Percentiles rank a stretch among this genome's conserved stretches.
Conservation (phyloP, 257 asterid genomes). For the Lavandula angustifolia region DNA sequence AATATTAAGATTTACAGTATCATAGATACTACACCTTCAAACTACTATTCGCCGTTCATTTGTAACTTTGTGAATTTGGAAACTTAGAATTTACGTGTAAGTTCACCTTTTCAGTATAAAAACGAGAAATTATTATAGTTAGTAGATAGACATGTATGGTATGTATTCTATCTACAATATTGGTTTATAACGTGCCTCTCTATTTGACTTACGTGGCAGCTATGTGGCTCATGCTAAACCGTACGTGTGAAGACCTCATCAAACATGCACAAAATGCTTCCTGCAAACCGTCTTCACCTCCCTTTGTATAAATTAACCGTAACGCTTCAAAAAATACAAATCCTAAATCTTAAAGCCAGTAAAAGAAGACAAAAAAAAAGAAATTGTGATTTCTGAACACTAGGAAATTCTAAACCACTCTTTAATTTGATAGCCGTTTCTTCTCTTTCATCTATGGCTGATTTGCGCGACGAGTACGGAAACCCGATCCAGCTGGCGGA, state of each 20-base stretch:
- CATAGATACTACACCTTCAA: too few relatives aligned
- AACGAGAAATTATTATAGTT: too few relatives aligned
- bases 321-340: not conserved
- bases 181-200: conserved; percentile 22
- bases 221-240: conserved; percentile 16
- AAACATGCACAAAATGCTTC: conserved; percentile 50
- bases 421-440: too few relatives aligned
- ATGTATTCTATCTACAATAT: not conserved
- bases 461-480: conserved; percentile 76
- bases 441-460: conserved; percentile 48
- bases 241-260: conserved; percentile 42
- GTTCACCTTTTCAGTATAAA: too few relatives aligned
- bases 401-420: too few relatives aligned
- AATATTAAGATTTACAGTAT: conserved; percentile 23
- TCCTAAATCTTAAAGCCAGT: not conserved
- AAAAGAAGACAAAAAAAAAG: not conserved
- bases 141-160: not conserved
- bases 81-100: too few relatives aligned
- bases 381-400: not conserved
- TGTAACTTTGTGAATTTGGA: not conserved
- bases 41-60: not conserved
- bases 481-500: conserved; percentile 81
- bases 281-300: conserved; percentile 32
- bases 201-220: conserved; percentile 32
- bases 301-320: conserved; percentile 1